A percentile compares a stretch with the other conserved stretches of the same genome.
phyloP scores from a whole-genome alignment of 257 asterid species.

The Solanum commersonii region DNA sequence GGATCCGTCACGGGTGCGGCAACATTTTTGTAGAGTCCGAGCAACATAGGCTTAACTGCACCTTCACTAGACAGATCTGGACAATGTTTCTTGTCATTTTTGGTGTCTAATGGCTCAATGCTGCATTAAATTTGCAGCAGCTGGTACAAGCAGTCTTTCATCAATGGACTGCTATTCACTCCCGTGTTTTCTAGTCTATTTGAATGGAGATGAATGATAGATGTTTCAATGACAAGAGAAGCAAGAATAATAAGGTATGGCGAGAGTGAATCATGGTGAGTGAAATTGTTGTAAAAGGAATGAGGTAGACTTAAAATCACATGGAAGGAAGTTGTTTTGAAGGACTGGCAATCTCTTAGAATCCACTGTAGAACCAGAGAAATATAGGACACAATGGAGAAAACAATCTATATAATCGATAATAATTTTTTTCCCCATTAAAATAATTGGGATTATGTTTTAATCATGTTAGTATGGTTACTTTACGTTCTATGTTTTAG shows the following conservation, averaged over 20 bases:
- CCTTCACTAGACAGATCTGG: neutral
- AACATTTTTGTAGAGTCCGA: too few relatives aligned
- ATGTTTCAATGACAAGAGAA: neutral
- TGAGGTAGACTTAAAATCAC: neutral
- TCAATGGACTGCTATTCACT: neutral
- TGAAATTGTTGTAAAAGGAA: too few relatives aligned
- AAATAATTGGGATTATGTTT: neutral
- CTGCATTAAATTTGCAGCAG: neutral
- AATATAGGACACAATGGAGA: neutral
- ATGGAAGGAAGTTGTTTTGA: neutral
- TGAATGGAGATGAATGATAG: neutral
- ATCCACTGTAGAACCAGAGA: neutral
- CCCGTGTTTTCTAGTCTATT: neutral
- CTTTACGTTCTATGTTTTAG: neutral
- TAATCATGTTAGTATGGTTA: too few relatives aligned
- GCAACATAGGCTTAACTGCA: neutral
- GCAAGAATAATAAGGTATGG: neutral
- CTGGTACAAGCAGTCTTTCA: neutral
- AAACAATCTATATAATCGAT: neutral
- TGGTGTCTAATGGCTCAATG: neutral
- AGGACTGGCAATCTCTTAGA: neutral
- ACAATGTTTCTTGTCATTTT: neutral
- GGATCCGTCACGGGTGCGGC: too few relatives aligned
- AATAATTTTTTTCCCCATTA: neutral
- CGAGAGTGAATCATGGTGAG: neutral